Evolutionary conservation across 306 rosid species (phyloP).

Genomic region (Sicyos edulis): DNA sequence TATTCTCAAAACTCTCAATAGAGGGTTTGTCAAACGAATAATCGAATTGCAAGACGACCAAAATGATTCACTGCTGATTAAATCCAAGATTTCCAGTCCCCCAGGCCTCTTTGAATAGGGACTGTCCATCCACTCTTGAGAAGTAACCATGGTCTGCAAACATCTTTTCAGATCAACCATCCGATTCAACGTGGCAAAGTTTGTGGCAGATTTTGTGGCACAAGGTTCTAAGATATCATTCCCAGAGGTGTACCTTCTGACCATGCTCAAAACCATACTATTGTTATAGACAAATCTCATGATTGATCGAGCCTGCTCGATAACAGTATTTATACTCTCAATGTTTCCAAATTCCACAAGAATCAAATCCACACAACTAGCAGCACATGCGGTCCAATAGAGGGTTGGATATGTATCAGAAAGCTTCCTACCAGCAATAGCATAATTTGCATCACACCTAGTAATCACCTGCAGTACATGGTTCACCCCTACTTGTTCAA

Average conservation of each 20-base stretch:
- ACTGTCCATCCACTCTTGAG: conserved; percentile 84
- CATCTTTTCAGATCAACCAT: conserved; percentile 73
- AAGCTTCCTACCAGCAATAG: conserved; percentile 55
- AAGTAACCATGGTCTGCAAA: conserved; percentile 76
- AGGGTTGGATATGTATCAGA: conserved; percentile 62
- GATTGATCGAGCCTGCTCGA: conserved; percentile 70
- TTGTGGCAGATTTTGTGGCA: conserved; percentile 47
- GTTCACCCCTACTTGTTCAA: conserved; percentile 69
- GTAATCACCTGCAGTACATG: conserved; percentile 84
- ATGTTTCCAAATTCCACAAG: conserved; percentile 71
- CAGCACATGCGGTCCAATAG: conserved; percentile 74
- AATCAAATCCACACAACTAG: conserved; percentile 54
- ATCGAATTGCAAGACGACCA: conserved; percentile 77
- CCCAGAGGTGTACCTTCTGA: conserved; percentile 64
- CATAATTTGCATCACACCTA: conserved; percentile 50
- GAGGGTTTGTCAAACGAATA: conserved; percentile 59
- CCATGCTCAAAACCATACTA: conserved; percentile 61
- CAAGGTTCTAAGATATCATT: conserved; percentile 71
- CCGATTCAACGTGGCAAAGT: conserved; percentile 63
- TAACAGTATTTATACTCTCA: conserved; percentile 56
- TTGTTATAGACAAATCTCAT: conserved; percentile 77
- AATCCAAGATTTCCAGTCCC: conserved; percentile 76
- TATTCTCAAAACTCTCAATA: conserved; percentile 60
- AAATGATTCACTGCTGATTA: conserved; percentile 58
- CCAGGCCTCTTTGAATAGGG: conserved; percentile 68